phyloP scores from a whole-genome alignment of 306 rosid genomes.

The Trifolium pratense region DNA sequence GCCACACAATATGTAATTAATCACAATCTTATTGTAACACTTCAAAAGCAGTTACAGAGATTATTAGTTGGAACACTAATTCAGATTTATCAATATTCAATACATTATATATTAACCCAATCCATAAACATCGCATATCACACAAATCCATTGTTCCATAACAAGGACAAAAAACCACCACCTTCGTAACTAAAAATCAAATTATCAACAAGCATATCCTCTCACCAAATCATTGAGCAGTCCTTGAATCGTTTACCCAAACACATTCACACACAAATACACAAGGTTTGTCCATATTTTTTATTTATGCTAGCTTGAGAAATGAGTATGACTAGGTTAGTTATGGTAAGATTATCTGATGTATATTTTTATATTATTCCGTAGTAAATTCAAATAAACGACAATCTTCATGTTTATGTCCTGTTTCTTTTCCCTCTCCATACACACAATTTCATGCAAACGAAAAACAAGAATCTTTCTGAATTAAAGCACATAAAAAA shows the following conservation, averaged over 20 bases:
- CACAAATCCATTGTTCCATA: too few relatives aligned
- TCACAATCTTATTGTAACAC: not conserved
- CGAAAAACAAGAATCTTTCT: not conserved
- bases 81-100: too few relatives aligned
- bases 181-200: too few relatives aligned
- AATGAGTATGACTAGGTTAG: not conserved
- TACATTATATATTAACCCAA: too few relatives aligned
- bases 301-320: not conserved
- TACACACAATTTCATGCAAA: not conserved
- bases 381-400: not conserved
- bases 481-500: constrained; percentile 5
- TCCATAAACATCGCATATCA: too few relatives aligned
- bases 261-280: not conserved
- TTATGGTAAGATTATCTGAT: not conserved
- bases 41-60: not conserved
- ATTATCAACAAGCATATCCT: too few relatives aligned
- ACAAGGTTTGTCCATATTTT: not conserved
- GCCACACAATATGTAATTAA: not conserved
- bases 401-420: not conserved
- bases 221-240: not conserved
- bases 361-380: not conserved
- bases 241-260: not conserved
- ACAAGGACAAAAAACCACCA: too few relatives aligned
- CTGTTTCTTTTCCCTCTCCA: not conserved
- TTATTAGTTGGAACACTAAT: too few relatives aligned